These are phyloP conservation scores for Paramyrothecium sp. DNA, from an alignment of 2,329 filamentous ascomycete species.

Conservation along the genomic window DNA sequence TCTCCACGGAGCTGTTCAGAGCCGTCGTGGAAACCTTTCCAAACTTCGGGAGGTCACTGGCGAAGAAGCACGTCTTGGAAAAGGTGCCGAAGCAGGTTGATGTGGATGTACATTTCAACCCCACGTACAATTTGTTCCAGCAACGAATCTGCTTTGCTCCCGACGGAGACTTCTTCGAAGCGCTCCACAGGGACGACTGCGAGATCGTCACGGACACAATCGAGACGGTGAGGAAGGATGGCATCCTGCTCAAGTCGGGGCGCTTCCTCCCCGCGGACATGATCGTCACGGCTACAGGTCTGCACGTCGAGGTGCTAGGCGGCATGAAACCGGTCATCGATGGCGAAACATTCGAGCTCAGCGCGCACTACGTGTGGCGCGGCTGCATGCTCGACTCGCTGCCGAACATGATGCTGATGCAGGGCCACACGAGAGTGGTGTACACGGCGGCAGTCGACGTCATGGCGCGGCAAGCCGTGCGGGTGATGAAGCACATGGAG, in stretches of 20 bases:
- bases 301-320: conserved; percentile 58
- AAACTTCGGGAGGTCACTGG: conserved; percentile 21
- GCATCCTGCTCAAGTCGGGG: conserved; percentile 47
- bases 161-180: conserved; percentile 55
- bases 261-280: conserved; percentile 59
- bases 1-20: conserved; percentile 43
- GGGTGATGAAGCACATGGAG: conserved; percentile 53
- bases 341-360: conserved; percentile 43
- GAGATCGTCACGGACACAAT: conserved; percentile 53
- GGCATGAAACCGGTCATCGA: conserved; percentile 54
- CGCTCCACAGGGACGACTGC: conserved; percentile 41
- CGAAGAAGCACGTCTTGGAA: conserved; percentile 40
- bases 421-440: conserved; percentile 64
- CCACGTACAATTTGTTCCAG: conserved; percentile 65
- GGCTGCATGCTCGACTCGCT: conserved; percentile 64
- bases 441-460: conserved; percentile 68
- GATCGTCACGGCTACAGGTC: conserved; percentile 67
- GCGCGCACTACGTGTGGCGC: conserved; percentile 60
- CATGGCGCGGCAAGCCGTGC: conserved; percentile 41
- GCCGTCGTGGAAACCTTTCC: conserved; percentile 25
- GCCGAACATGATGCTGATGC: conserved; percentile 60
- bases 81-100: conserved; percentile 54
- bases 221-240: conserved; percentile 44
- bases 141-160: conserved; percentile 72
- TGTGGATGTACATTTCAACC: conserved; percentile 62